Percentiles rank a stretch among this genome's conserved stretches.
phyloP scores from a whole-genome alignment of 2,329 filamentous ascomycete genomes.

The Neonectria neomacrospora region DNA sequence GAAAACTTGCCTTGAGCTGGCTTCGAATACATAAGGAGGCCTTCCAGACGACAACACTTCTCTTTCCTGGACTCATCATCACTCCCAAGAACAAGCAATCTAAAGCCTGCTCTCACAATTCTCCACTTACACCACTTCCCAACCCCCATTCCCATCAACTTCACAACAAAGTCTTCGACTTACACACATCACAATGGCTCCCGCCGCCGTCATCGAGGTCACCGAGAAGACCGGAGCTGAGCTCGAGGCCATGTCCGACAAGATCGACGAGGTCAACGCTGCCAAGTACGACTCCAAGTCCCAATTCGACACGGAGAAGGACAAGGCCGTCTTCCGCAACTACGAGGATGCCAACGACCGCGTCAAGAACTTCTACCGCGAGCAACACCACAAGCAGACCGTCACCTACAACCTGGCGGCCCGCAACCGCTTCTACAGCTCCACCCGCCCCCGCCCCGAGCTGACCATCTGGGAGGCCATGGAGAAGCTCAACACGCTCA shows the following conservation, averaged over 20 bases:
- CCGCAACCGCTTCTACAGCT: constrained; percentile 67
- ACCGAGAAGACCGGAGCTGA: constrained; percentile 39
- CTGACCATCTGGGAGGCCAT: constrained; percentile 94
- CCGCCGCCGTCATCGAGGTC: constrained; percentile 40
- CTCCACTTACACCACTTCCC: background rate
- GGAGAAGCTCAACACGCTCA: constrained; percentile 89
- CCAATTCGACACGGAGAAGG: constrained; percentile 78
- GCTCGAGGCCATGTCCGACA: constrained; percentile 62
- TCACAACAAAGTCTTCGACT: constrained; percentile 20
- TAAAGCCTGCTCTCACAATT: constrained; percentile 5
- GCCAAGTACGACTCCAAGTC: constrained; percentile 64
- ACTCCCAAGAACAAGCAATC: constrained; percentile 5
- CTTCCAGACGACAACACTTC: constrained; percentile 14
- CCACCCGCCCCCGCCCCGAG: constrained; percentile 70
- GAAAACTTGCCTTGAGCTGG: constrained; percentile 22
- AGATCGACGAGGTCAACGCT: constrained; percentile 63
- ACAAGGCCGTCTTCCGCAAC: constrained; percentile 83
- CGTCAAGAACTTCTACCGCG: constrained; percentile 87
- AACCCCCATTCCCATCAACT: constrained; percentile 9
- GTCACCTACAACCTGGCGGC: constrained; percentile 87
- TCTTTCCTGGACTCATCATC: constrained; percentile 30
- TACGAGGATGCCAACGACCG: constrained; percentile 86
- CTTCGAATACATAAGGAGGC: constrained; percentile 25
- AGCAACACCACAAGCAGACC: constrained; percentile 77
- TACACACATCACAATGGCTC: constrained; percentile 42